Conservation (phyloP, 768 basidiomycete species). For the Punctularia strigosozonata region DNA sequence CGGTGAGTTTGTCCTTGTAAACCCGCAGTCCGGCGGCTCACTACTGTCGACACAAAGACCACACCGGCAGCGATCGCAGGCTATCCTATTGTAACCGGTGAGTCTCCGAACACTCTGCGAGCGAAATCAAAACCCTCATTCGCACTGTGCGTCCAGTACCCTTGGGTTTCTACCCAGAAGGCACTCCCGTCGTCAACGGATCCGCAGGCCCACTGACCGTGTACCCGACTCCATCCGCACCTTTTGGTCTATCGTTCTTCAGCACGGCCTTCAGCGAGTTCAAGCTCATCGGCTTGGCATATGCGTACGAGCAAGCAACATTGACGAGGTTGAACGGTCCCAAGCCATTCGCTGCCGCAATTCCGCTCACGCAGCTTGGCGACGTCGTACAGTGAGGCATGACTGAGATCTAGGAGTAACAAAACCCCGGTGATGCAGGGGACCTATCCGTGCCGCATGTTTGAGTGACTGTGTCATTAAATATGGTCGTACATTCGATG, state of each 20-base stretch:
- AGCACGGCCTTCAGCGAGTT: conserved; percentile 35
- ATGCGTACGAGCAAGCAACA: conserved; percentile 46
- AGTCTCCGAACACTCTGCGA: neutral
- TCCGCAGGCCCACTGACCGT: conserved; percentile 18
- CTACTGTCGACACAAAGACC: neutral
- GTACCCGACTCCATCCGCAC: conserved; percentile 21
- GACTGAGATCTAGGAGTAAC: too few species aligned
- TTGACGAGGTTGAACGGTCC: conserved; percentile 34
- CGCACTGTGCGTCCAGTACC: conserved; percentile 12
- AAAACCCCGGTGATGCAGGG: too few species aligned
- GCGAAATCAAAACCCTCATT: neutral
- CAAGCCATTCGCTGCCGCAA: conserved; percentile 38
- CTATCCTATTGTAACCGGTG: conserved; percentile 20
- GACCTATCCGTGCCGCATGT: too few species aligned
- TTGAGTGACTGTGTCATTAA: too few species aligned
- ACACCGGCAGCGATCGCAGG: conserved; percentile 16
- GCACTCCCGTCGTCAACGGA: conserved; percentile 12
- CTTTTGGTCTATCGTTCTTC: conserved; percentile 30
- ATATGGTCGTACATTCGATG: too few species aligned
- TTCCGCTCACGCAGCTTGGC: conserved; percentile 39
- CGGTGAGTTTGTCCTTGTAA: conserved; percentile 7
- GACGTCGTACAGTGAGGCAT: too few species aligned
- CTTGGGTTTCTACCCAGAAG: conserved; percentile 23
- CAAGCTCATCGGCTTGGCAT: conserved; percentile 28
- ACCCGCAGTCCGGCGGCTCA: conserved; percentile 4